A percentile compares a stretch with the other conserved stretches of the same genome.
phyloP scores from a whole-genome alignment of 257 asterid species.

The Lantana camara region DNA sequence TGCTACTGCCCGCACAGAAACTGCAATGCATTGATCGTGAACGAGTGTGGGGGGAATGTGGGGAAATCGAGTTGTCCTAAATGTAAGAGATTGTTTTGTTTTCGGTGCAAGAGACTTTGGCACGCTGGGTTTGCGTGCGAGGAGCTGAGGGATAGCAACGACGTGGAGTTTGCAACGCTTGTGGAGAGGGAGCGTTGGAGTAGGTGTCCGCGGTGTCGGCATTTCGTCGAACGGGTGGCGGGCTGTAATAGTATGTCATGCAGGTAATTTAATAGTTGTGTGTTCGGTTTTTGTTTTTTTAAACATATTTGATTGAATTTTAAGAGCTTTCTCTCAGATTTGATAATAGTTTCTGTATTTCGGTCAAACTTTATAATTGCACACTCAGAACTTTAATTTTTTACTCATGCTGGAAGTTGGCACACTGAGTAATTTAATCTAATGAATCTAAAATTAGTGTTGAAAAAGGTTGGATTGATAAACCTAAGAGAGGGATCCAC shows the following conservation, averaged over 20 bases:
- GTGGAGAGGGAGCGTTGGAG: constrained; percentile 55
- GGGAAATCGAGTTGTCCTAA: constrained; percentile 55
- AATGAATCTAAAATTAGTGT: no score
- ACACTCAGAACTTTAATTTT: no score
- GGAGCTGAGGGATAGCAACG: constrained; percentile 44
- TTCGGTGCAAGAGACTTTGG: constrained; percentile 56
- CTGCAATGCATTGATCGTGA: constrained; percentile 58
- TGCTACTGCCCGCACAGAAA: constrained; percentile 61
- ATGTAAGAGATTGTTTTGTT: constrained; percentile 60
- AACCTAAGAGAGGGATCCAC: no score
- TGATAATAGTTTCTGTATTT: no score
- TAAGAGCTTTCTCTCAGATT: no score
- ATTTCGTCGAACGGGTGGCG: constrained; percentile 53
- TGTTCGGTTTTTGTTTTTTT: not conserved
- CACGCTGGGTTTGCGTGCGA: constrained; percentile 62
- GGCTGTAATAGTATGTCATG: constrained; percentile 63
- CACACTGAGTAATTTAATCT: no score
- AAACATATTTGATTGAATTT: no score
- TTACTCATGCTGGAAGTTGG: no score
- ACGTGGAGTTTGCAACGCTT: constrained; percentile 55
- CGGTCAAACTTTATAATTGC: no score
- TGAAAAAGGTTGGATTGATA: no score
- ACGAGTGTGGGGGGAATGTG: constrained; percentile 68
- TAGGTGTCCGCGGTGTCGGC: constrained; percentile 76
- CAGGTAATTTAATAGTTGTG: constrained; percentile 41